Percentiles rank a stretch among this genome's conserved stretches.
Evolutionary conservation across 306 rosid genomes (phyloP).

Genomic region (Rosa persica): DNA sequence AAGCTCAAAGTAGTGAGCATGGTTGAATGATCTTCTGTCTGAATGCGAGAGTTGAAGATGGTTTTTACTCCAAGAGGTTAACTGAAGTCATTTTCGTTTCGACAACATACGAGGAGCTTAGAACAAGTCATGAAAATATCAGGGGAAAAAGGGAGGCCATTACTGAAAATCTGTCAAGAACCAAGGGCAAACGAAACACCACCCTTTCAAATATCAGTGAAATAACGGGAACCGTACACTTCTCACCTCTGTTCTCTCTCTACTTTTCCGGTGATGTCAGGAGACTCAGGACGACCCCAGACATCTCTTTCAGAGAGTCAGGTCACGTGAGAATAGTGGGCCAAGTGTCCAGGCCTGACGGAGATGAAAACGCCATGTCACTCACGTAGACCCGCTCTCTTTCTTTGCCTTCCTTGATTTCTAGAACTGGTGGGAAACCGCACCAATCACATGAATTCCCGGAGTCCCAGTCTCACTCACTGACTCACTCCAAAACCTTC

Average conservation of each 20-base stretch:
- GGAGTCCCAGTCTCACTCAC: neutral
- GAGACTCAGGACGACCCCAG: neutral
- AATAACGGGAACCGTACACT: constrained; percentile 1
- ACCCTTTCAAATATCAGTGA: constrained; percentile 20
- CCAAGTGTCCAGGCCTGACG: constrained; percentile 17
- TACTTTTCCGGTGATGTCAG: neutral
- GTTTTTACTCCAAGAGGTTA: neutral
- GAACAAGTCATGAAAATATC: neutral
- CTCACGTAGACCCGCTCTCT: constrained; percentile 1
- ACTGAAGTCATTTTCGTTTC: neutral
- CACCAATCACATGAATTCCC: constrained; percentile 28
- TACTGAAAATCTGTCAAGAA: neutral
- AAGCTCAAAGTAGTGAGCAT: no score
- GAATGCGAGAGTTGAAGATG: neutral
- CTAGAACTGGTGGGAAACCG: constrained; percentile 12
- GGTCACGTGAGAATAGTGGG: constrained; percentile 35
- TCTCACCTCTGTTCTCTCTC: neutral
- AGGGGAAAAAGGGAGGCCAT: neutral
- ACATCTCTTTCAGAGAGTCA: neutral
- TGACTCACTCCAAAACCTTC: neutral
- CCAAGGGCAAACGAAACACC: neutral
- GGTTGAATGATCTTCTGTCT: neutral
- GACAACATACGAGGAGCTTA: neutral
- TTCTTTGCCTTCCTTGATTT: neutral
- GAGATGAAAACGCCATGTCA: constrained; percentile 32